Conservation (phyloP, 331 rosid species). For the Rosa hybrid region DNA sequence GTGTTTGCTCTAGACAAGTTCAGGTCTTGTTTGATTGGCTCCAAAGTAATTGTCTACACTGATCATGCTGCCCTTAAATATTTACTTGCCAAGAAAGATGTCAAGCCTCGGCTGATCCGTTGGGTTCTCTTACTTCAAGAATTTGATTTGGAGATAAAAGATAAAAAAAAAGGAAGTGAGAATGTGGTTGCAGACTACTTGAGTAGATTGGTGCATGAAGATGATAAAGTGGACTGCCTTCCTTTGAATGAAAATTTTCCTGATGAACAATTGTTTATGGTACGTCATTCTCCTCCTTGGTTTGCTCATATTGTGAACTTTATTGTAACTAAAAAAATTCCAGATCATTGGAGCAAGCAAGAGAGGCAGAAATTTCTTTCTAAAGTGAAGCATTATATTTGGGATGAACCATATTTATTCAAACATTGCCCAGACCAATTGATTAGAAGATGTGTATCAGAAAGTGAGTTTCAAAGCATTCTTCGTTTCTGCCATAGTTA, state of each 20-base stretch:
- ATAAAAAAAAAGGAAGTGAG: not conserved
- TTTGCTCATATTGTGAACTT: too few relatives aligned
- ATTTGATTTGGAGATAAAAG: not conserved
- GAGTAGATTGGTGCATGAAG: not conserved
- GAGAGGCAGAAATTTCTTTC: too few relatives aligned
- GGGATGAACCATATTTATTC: too few relatives aligned
- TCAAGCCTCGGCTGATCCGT: not conserved
- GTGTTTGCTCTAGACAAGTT: not conserved
- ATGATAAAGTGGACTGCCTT: too few relatives aligned
- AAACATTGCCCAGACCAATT: too few relatives aligned
- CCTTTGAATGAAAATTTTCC: not conserved
- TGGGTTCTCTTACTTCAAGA: not conserved
- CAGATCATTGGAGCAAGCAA: too few relatives aligned
- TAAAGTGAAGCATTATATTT: too few relatives aligned
- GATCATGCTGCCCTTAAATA: not conserved
- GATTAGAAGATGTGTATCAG: too few relatives aligned
- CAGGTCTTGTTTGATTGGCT: not conserved
- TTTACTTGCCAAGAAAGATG: not conserved
- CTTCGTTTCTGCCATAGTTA: too few relatives aligned
- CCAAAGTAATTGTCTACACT: not conserved
- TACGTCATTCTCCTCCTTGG: not conserved
- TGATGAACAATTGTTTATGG: not conserved
- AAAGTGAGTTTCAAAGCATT: not conserved
- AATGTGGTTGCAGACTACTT: not conserved
- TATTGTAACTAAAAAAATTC: too few relatives aligned